Evolutionary conservation across 352 stramenopile genomes (phyloP).

Genomic region (Hyaloperonospora brassicae): DNA sequence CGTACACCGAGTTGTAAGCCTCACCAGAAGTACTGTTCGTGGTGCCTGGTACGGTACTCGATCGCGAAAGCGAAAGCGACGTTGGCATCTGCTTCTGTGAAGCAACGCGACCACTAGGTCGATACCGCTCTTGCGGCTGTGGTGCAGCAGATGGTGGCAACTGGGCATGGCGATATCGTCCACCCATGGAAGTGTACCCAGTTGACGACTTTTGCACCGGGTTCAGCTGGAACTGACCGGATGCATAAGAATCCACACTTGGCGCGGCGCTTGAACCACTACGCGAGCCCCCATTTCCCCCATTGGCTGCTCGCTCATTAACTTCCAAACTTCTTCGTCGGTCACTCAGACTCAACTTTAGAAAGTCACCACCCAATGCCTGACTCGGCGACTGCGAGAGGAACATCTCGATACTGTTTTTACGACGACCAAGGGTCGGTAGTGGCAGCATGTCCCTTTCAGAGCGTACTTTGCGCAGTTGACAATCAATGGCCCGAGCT

Average conservation of each 20-base stretch:
- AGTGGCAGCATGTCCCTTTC: constrained; percentile 25
- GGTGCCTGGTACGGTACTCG: constrained; percentile 33
- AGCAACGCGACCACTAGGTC: constrained; percentile 11
- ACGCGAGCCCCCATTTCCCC: constrained; percentile 2
- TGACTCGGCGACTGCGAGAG: constrained; percentile 77
- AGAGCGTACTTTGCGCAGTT: too few relatives aligned
- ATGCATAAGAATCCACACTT: constrained; percentile 26
- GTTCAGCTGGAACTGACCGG: constrained; percentile 48
- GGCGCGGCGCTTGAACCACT: constrained; percentile 4
- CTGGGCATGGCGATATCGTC: constrained; percentile 17
- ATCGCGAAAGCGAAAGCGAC: constrained; percentile 27
- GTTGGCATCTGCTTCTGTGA: constrained; percentile 21
- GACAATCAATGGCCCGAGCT: constrained; percentile 7
- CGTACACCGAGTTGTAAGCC: constrained; percentile 34
- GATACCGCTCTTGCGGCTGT: constrained; percentile 26
- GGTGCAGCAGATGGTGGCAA: constrained; percentile 13
- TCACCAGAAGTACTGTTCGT: constrained; percentile 18
- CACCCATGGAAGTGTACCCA: constrained; percentile 25
- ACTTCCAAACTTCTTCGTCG: constrained; percentile 34
- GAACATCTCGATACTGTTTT: constrained; percentile 87
- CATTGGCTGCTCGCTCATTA: constrained; percentile 14
- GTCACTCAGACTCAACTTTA: constrained; percentile 69
- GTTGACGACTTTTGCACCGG: constrained; percentile 34
- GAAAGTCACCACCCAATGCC: constrained; percentile 63
- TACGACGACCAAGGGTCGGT: constrained; percentile 27